Conservation (phyloP, 1,284 basidiomycete genomes). For the Tausonia pullulans region DNA sequence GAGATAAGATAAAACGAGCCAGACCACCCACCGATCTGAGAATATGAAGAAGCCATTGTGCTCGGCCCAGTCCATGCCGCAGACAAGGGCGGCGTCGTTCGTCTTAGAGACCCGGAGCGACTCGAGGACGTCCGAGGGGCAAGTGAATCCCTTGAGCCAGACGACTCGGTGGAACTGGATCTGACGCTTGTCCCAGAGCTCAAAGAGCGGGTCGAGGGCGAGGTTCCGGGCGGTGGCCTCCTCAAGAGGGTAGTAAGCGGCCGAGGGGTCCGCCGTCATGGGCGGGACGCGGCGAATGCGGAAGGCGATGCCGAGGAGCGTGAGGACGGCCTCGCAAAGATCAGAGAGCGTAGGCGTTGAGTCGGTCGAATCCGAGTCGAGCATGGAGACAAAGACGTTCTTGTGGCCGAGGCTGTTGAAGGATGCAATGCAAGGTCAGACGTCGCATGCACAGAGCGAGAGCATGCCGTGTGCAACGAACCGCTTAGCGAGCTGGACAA, state of each 20-base stretch:
- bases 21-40: conserved; percentile 62
- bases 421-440: background rate
- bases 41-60: conserved; percentile 93
- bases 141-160: conserved; percentile 95
- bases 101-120: conserved; percentile 75
- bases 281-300: conserved; percentile 72
- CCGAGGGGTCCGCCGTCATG: conserved; percentile 73
- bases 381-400: conserved; percentile 87
- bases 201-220: conserved; percentile 76
- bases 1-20: no score
- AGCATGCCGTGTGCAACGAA: background rate
- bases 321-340: conserved; percentile 82
- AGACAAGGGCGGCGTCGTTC: conserved; percentile 90
- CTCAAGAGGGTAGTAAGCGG: conserved; percentile 85
- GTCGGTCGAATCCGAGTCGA: conserved; percentile 85
- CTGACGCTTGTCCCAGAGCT: conserved; percentile 59
- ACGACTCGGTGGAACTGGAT: conserved; percentile 80
- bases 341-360: conserved; percentile 85
- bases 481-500: conserved; percentile 80
- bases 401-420: conserved; percentile 51
- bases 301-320: conserved; percentile 78
- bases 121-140: conserved; percentile 89
- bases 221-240: conserved; percentile 86
- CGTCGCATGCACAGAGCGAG: background rate
- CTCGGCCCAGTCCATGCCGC: conserved; percentile 98